Percentiles rank a stretch among this genome's conserved stretches.
These are phyloP conservation scores for Phytophthora brassicae DNA, from an alignment of 352 stramenopile species.

Conservation along the genomic window DNA sequence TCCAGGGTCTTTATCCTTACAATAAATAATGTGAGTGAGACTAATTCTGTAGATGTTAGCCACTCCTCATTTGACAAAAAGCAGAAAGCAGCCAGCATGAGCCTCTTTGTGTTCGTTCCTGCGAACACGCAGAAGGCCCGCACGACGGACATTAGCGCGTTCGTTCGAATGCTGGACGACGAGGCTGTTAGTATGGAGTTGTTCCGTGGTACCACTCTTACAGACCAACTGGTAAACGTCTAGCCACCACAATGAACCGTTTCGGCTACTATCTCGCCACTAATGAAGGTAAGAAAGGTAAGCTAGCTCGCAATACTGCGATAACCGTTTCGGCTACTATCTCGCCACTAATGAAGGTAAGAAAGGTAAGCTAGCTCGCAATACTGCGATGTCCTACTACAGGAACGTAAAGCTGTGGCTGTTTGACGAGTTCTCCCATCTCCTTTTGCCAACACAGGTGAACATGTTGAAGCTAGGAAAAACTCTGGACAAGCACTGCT, in stretches of 20 bases:
- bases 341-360: too few species aligned
- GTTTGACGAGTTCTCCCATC: too few species aligned
- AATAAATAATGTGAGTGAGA: too few species aligned
- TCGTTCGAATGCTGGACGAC: slow-evolving; percentile 7
- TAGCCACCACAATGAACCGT: slow-evolving; percentile 8
- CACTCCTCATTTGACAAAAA: slow-evolving; percentile 7
- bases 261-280: slow-evolving; percentile 19
- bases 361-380: too few species aligned
- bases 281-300: too few species aligned
- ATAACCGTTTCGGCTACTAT: too few species aligned
- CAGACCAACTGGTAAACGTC: not conserved
- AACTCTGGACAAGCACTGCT: slow-evolving; percentile 20
- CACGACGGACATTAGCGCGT: slow-evolving; percentile 3
- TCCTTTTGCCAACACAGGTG: slow-evolving; percentile 7
- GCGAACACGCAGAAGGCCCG: slow-evolving; percentile 16
- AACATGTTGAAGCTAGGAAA: slow-evolving; percentile 10
- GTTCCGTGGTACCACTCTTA: slow-evolving; percentile 1
- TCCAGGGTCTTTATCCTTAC: too few species aligned
- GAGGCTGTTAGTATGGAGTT: slow-evolving; percentile 2
- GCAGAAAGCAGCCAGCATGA: slow-evolving; percentile 4
- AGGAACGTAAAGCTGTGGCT: too few species aligned
- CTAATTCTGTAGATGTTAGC: not conserved
- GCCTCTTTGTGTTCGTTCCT: slow-evolving; percentile 8
- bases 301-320: too few species aligned
- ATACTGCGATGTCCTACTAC: too few species aligned